Base-by-base conservation (phyloP, 768 basidiomycete species). In the Lentinula lateritia region DNA sequence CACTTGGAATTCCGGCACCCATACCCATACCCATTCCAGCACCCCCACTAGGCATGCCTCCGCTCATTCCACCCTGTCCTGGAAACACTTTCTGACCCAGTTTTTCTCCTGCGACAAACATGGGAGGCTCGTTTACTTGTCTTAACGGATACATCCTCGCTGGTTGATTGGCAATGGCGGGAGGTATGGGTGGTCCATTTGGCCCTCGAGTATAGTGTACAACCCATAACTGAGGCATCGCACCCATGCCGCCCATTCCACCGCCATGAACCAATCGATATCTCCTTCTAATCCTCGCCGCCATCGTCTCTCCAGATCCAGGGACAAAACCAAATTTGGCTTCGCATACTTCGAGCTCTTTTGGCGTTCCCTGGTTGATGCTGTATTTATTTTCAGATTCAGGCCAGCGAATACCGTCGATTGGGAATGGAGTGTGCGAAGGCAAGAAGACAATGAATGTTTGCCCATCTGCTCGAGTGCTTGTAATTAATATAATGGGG, bases 301-400 rank as follows among this genome's bases (percentile, higher is more conserved):
- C 91, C 62, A 69, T 76, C 8, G 76, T 69, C 64, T 93, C 92
- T 46, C 75, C 74, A 1, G 78, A 75, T 45, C 80, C 81, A 15
- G 92, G 92, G n/a, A 90, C 72, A 70, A 91, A 94, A 1, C 92
- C 92, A 66, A 73, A 86, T 69, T 89, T 92, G 32, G 82, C 72
- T 71, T 94, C 92, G 60, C 76, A 70, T 1, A 93, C 80, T 74
- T 93, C 92, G 15, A 94, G 78, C 72, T 93, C 92, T 89, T 92
- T 61, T 43, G 50, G 76, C 54, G 63, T 66, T 9, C 78, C 82
- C 52, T 75, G 76, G 35, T 85, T 78, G 5, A 88, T 78, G 41
- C 73, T 72, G 67, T 78, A 85, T 65, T 84, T 83, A 46, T 81
- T 80, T 68, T 93, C 92, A 58, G 83, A 74, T 61, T 92, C 92